phyloP scores from a whole-genome alignment of 768 basidiomycete species.

The Suillus clintonianus region DNA sequence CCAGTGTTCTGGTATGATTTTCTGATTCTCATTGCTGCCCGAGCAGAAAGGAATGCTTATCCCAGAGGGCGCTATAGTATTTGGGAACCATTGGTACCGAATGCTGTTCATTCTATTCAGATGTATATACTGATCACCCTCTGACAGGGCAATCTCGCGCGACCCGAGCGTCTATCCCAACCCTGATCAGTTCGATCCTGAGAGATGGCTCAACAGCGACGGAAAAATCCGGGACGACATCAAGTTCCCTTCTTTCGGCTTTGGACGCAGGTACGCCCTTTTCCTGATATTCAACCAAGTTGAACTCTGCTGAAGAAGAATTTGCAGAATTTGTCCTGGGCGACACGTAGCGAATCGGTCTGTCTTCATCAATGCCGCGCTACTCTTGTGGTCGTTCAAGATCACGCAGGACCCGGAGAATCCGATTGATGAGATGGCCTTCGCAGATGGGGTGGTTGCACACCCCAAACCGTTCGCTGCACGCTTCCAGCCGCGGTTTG shows the following conservation, averaged over 20 bases:
- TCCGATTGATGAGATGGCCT: no score
- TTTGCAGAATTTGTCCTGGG: slow-evolving; percentile 59
- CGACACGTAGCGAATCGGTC: slow-evolving; percentile 63
- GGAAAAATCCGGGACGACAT: no score
- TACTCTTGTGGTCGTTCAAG: slow-evolving; percentile 69
- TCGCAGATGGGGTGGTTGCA: slow-evolving; percentile 63
- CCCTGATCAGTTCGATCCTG: no score
- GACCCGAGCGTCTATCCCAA: no score
- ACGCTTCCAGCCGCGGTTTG: slow-evolving; percentile 50
- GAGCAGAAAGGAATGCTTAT: slow-evolving; percentile 44
- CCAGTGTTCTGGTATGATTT: background rate
- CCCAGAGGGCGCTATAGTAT: no score
- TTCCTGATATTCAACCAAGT: background rate
- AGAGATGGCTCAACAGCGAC: no score
- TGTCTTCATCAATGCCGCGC: slow-evolving; percentile 64
- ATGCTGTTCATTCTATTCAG: no score
- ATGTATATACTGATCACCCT: no score
- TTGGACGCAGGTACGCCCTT: slow-evolving; percentile 44
- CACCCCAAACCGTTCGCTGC: slow-evolving; percentile 66
- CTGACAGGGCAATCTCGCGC: no score
- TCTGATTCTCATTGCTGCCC: background rate
- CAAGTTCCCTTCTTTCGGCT: no score
- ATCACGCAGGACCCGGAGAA: slow-evolving; percentile 49
- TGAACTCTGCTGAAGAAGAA: background rate
- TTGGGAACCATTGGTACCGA: no score